Percentiles rank a stretch among this genome's conserved stretches.
These are phyloP conservation scores for Fusarium gaditjirri DNA, from an alignment of 2,329 filamentous ascomycete species.

Conservation along the genomic window DNA sequence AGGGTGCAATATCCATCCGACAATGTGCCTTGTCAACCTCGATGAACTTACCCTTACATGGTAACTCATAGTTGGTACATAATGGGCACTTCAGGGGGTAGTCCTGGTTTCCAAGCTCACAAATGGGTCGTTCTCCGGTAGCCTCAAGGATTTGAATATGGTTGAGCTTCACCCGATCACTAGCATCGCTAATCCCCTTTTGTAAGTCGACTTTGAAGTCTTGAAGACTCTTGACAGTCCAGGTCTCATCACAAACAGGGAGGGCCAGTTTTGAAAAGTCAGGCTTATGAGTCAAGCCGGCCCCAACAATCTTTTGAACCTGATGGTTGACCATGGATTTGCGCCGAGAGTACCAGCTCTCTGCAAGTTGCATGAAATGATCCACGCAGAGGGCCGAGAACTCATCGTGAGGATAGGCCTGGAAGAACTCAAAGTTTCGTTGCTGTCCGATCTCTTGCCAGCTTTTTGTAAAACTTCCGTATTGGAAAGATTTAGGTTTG, in stretches of 20 bases:
- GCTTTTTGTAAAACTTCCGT: neutral
- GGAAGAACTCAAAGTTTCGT: constrained; percentile 23
- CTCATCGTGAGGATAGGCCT: constrained; percentile 33
- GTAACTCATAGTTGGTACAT: neutral
- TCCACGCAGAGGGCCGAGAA: constrained; percentile 23
- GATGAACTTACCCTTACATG: neutral
- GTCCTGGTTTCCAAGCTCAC: constrained; percentile 8
- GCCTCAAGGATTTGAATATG: neutral
- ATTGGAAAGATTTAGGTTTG: constrained; percentile 15
- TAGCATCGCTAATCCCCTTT: neutral
- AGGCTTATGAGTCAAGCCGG: neutral
- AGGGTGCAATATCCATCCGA: neutral
- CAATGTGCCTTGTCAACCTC: neutral
- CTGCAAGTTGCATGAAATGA: constrained; percentile 27
- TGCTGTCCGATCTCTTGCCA: neutral
- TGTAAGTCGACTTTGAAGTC: constrained; percentile 5
- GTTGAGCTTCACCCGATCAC: neutral
- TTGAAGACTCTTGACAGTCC: constrained; percentile 1
- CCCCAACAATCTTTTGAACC: neutral
- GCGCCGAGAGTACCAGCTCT: constrained; percentile 22
- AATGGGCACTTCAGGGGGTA: neutral
- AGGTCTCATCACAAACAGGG: constrained; percentile 12
- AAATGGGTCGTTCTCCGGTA: neutral
- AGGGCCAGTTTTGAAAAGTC: constrained; percentile 19
- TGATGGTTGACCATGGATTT: neutral